Evolutionary conservation across 2,329 filamentous ascomycete genomes (phyloP).

Genomic region (Fusarium chuoi): DNA sequence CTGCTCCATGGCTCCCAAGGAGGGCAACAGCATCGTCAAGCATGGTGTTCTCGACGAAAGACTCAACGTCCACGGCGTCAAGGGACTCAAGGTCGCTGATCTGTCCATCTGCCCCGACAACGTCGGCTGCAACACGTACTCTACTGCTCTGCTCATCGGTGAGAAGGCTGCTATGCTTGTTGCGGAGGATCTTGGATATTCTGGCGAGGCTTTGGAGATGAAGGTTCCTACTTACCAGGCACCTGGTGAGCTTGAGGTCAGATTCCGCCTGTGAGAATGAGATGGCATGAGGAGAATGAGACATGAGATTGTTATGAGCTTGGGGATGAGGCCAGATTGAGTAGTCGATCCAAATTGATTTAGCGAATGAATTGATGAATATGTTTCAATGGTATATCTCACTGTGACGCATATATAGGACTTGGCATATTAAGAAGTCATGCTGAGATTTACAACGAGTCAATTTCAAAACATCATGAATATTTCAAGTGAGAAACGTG

Average conservation of each 20-base stretch:
- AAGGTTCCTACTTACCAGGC: conserved; percentile 74
- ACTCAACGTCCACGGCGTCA: conserved; percentile 80
- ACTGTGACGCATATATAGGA: rapidly evolving
- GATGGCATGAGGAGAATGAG: background rate
- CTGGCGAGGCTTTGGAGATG: conserved; percentile 79
- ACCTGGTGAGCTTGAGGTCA: conserved; percentile 58
- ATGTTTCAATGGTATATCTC: background rate
- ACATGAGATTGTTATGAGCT: background rate
- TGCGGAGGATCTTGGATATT: conserved; percentile 80
- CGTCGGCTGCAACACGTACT: conserved; percentile 74
- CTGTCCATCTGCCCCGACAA: conserved; percentile 82
- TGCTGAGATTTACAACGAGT: too few species aligned
- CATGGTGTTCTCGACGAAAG: conserved; percentile 82
- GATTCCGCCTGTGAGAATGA: conserved; percentile 52
- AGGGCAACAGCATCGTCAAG: conserved; percentile 84
- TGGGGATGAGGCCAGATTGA: conserved; percentile 3
- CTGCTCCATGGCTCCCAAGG: conserved; percentile 79
- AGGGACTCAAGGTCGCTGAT: conserved; percentile 82
- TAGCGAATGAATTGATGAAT: conserved; percentile 13
- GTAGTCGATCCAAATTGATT: conserved; percentile 5
- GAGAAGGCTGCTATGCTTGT: conserved; percentile 66
- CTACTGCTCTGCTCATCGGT: conserved; percentile 37
- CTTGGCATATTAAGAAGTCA: rapidly evolving
- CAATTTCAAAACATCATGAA: background rate
- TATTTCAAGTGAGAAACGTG: background rate